phyloP scores from a whole-genome alignment of 2,329 filamentous ascomycete genomes.

The Monosporascus sp. region DNA sequence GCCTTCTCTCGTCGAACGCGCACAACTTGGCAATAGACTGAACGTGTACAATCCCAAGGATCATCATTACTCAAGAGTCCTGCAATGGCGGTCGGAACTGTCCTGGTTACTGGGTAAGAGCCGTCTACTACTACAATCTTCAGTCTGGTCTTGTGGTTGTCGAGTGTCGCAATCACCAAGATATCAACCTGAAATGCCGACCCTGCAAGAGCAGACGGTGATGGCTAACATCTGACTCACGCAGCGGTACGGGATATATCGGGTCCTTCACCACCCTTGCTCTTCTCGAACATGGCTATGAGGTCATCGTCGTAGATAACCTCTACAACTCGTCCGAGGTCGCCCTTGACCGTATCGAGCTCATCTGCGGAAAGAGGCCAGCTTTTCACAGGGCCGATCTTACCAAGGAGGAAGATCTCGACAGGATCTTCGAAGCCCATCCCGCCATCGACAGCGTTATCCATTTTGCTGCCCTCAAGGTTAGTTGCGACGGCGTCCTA shows the following conservation, averaged over 20 bases:
- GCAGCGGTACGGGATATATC: slow-evolving; percentile 96
- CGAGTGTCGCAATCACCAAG: too few relatives aligned
- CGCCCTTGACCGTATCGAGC: slow-evolving; percentile 89
- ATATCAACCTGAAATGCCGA: background rate
- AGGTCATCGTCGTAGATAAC: slow-evolving; percentile 94
- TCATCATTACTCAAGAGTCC: slow-evolving; percentile 4
- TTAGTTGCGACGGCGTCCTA: slow-evolving; percentile 29
- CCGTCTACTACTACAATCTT: background rate
- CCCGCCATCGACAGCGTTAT: slow-evolving; percentile 97
- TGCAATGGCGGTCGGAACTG: slow-evolving; percentile 76
- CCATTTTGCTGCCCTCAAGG: slow-evolving; percentile 97
- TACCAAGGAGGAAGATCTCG: slow-evolving; percentile 76
- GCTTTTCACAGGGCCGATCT: slow-evolving; percentile 83
- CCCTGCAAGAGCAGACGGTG: background rate
- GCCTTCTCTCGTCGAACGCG: too few relatives aligned
- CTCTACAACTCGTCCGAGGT: slow-evolving; percentile 95
- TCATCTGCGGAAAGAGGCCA: slow-evolving; percentile 84
- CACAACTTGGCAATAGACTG: too few relatives aligned
- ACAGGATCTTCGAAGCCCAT: slow-evolving; percentile 83
- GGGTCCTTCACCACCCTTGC: slow-evolving; percentile 93
- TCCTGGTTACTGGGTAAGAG: slow-evolving; percentile 85
- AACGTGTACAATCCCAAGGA: too few relatives aligned
- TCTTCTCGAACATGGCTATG: slow-evolving; percentile 89
- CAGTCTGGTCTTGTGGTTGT: background rate
- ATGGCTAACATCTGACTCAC: slow-evolving; percentile 15